Conservation (phyloP, 2,329 filamentous ascomycete species). For the Fusarium gaditjirri region DNA sequence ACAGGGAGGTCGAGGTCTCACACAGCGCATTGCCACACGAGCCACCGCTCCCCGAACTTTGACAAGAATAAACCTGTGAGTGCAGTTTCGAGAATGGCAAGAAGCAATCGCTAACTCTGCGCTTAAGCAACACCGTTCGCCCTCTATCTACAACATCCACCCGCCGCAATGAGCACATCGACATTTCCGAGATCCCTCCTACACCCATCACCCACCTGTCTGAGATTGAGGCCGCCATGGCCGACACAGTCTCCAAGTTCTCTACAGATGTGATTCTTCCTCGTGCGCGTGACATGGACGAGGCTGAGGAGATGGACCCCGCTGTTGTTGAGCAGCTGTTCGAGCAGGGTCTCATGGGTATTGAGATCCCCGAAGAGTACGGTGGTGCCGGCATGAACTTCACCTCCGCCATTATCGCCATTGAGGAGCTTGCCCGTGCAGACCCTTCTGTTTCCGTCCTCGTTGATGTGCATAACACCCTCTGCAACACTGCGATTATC, state of each 20-base stretch:
- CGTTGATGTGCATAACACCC: conserved; percentile 97
- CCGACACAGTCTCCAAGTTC: conserved; percentile 90
- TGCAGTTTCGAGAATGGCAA: neutral
- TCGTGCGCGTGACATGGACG: conserved; percentile 96
- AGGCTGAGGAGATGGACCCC: conserved; percentile 93
- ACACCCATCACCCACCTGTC: conserved; percentile 94
- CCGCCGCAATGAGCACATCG: conserved; percentile 58
- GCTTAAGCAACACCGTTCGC: conserved; percentile 53
- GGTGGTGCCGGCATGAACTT: conserved; percentile 99
- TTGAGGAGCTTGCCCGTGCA: conserved; percentile 93
- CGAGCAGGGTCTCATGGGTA: conserved; percentile 95
- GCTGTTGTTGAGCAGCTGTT: conserved; percentile 90
- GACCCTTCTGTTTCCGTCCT: conserved; percentile 96
- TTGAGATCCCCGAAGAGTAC: conserved; percentile 97
- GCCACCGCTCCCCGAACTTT: conserved; percentile 38
- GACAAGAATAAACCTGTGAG: conserved; percentile 44
- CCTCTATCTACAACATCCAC: conserved; percentile 69
- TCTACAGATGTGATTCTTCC: conserved; percentile 89
- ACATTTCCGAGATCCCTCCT: conserved; percentile 82
- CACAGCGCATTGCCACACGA: conserved; percentile 42
- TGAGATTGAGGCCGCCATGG: conserved; percentile 89
- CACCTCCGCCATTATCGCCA: conserved; percentile 92
- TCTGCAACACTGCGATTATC: conserved; percentile 92
- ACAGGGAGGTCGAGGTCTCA: conserved; percentile 55
- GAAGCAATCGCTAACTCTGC: conserved; percentile 8